Base-by-base conservation (phyloP, 352 stramenopile species). In the Blastocystis sp. region DNA sequence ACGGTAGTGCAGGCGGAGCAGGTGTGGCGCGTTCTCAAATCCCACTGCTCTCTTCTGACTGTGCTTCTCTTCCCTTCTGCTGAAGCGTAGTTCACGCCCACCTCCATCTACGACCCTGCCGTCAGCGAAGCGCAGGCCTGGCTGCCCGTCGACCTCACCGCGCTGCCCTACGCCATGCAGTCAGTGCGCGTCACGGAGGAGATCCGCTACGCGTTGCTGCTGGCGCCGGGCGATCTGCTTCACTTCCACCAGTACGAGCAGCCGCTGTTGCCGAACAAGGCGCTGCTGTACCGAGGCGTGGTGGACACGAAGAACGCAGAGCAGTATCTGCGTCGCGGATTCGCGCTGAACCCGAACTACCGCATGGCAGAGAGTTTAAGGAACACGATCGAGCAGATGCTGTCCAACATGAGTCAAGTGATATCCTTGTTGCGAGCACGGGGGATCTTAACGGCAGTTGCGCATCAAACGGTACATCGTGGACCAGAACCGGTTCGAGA, bases 1-100 rank as follows among this genome's bases (percentile, higher is more conserved):
- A 21, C 69, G 14, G 38, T 1, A 48, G 19, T 81, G 3, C 17
- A 21, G n/a, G 71, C 64, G 9, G 48, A 65, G 17, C 71, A 81
- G 40, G 42, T 81, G 6, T 81, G 71, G 71, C 71, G 71, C 34
- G 21, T 81, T 28, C 60, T 81, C 48, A 81, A 81, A 45, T 63
- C 71, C n/a, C 71, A 81, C 45, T 57, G 48, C 28, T 17, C 71
- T 3, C 45, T 52, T 38, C 60, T 81, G 10, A 54, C 64, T 43
- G 71, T 81, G 28, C 11, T 14, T 48, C 6, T 48, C 17, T 79
- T 24, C n/a, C 3, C 28, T 3, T 63, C n/a, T 1, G 3, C 28
- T 65, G 34, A 3, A 1, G 48, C 6, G 3, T 81, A 81, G 71
- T 45, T 64, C 28, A 81, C 71, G 4, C 71, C 71, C 10, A 42